phyloP scores from a whole-genome alignment of 257 asterid species.

The Rhazya stricta region DNA sequence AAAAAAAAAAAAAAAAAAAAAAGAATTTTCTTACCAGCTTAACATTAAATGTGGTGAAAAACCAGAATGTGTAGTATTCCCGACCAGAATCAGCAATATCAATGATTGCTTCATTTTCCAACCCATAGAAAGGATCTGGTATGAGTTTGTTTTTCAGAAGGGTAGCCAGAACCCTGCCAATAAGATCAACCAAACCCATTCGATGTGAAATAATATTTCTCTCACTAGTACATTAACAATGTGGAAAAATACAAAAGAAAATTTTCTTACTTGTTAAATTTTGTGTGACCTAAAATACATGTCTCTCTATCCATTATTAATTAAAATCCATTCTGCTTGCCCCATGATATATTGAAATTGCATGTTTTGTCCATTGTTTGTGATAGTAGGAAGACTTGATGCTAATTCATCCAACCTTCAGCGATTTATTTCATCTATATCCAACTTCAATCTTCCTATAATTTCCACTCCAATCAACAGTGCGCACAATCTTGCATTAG shows the following conservation, averaged over 20 bases:
- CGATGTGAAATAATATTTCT: not conserved
- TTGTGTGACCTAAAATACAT: not conserved
- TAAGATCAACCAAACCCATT: not conserved
- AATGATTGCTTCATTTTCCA: constrained; percentile 71
- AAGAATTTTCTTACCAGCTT: constrained; percentile 56
- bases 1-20: too few species aligned
- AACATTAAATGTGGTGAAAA: constrained; percentile 68
- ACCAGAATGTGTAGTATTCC: constrained; percentile 94
- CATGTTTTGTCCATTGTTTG: not conserved
- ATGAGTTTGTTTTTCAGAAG: constrained; percentile 76
- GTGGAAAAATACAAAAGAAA: not conserved
- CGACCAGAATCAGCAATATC: constrained; percentile 92
- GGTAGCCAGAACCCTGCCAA: constrained; percentile 78
- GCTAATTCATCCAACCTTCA: not conserved
- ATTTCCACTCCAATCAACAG: not conserved
- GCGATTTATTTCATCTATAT: too few species aligned
- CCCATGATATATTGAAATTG: constrained; percentile 1
- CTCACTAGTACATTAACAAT: not conserved
- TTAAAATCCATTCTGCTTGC: not conserved
- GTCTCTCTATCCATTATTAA: not conserved
- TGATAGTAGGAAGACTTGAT: too few species aligned
- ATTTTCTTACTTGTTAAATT: not conserved
- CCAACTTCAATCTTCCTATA: not conserved
- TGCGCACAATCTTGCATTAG: not conserved
- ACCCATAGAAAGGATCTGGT: constrained; percentile 94